Evolutionary conservation across 2,329 filamentous ascomycete species (phyloP).

Genomic region (Ceratocystis colombiana): DNA sequence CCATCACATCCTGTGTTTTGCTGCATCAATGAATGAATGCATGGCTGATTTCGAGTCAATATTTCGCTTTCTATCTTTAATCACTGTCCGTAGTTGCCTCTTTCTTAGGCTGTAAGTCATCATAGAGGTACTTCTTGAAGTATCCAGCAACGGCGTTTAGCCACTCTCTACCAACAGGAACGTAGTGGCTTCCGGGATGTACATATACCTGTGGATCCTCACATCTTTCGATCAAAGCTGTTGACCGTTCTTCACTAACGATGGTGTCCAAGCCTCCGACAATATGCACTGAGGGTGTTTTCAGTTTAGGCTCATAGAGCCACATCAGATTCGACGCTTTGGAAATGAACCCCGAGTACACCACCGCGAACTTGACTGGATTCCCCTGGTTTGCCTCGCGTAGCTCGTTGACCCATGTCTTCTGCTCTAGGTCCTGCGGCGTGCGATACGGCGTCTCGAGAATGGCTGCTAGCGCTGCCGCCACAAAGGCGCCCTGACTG

Average conservation of each 20-base stretch:
- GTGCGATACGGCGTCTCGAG: conserved; percentile 46
- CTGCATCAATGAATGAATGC: not conserved
- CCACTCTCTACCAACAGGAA: conserved; percentile 75
- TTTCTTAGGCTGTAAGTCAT: conserved; percentile 24
- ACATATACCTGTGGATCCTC: conserved; percentile 46
- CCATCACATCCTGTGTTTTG: conserved; percentile 9
- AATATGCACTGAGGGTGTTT: conserved; percentile 70
- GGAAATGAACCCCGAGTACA: conserved; percentile 68
- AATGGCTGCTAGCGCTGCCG: conserved; percentile 61
- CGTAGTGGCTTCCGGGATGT: conserved; percentile 83
- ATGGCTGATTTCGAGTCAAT: not conserved
- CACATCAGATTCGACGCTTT: conserved; percentile 51
- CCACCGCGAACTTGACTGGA: conserved; percentile 58
- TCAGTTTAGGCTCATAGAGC: conserved; percentile 60
- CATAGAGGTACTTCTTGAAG: conserved; percentile 40
- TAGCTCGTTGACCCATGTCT: conserved; percentile 38
- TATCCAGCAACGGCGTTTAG: conserved; percentile 65
- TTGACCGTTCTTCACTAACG: conserved; percentile 66
- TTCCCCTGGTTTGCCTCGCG: conserved; percentile 41
- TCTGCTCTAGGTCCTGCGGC: conserved; percentile 29
- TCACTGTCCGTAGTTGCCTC: conserved; percentile 7
- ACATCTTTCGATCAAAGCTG: conserved; percentile 56
- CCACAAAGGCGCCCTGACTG: conserved; percentile 65
- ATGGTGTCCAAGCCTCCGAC: conserved; percentile 78
- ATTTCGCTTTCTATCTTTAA: not conserved